phyloP scores from a whole-genome alignment of 139 green algal species.

The Mychonastes homosphaera region DNA sequence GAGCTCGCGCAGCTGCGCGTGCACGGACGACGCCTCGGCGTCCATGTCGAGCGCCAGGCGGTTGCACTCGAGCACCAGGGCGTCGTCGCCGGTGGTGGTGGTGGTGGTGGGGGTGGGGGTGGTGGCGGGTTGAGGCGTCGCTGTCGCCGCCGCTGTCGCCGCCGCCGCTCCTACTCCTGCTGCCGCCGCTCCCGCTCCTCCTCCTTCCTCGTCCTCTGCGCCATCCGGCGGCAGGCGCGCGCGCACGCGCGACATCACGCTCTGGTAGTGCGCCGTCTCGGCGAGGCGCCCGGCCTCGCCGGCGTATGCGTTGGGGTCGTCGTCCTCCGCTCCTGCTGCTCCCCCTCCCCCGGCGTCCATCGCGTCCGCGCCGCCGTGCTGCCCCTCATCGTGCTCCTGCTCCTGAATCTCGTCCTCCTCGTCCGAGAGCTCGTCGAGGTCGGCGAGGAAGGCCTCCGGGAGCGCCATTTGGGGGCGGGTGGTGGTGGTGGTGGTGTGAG shows the following conservation, averaged over 20 bases:
- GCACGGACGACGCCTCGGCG: constrained; percentile 78
- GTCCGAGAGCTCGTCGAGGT: constrained; percentile 92
- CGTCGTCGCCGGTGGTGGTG: constrained; percentile 10
- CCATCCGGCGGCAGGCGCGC: constrained; percentile 1
- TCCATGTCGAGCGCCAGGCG: constrained; percentile 92
- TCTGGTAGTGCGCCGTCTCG: background rate
- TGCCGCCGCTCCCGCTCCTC: too few species aligned
- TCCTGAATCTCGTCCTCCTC: constrained; percentile 43
- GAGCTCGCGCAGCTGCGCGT: constrained; percentile 66
- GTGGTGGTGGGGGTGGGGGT: constrained; percentile 18
- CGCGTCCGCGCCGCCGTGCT: constrained; percentile 22
- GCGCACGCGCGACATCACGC: background rate
- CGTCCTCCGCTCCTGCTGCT: background rate
- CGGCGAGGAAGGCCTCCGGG: constrained; percentile 88
- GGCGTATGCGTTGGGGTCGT: background rate
- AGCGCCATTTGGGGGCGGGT: too few species aligned
- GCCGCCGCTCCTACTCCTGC: background rate
- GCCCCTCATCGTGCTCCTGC: constrained; percentile 12
- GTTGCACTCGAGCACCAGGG: constrained; percentile 94
- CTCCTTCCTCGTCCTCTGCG: too few species aligned
- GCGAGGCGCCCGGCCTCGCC: background rate
- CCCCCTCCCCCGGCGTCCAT: background rate
- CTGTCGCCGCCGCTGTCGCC: background rate
- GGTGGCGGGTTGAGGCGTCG: background rate
- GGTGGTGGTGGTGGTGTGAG: too few species aligned